Conservation (phyloP, 2,329 filamentous ascomycete genomes). For the Fragosphaeria purpurea region DNA sequence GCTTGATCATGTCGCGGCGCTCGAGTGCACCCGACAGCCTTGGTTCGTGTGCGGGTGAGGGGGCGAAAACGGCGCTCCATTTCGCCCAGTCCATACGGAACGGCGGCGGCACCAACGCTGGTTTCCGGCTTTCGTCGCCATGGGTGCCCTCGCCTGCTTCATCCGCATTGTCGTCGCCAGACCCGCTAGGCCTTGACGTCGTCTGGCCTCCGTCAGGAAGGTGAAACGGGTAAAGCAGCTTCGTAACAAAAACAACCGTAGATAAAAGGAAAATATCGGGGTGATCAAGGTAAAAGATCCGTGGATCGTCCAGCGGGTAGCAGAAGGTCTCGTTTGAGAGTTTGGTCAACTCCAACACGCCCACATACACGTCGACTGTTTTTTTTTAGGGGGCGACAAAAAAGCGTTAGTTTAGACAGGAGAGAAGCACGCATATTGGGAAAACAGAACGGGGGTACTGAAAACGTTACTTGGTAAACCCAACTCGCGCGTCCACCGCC, state of each 20-base stretch:
- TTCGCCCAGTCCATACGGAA: slow-evolving; percentile 60
- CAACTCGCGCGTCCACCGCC: slow-evolving; percentile 60
- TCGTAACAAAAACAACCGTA: slow-evolving; percentile 64
- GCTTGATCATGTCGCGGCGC: slow-evolving; percentile 18
- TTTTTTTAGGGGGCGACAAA: background rate
- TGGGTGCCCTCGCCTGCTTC: slow-evolving; percentile 6
- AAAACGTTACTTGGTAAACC: slow-evolving; percentile 57
- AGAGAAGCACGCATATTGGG: too few relatives aligned
- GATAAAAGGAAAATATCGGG: slow-evolving; percentile 69
- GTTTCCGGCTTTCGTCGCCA: slow-evolving; percentile 18
- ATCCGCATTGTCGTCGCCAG: slow-evolving; percentile 14
- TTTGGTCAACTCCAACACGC: slow-evolving; percentile 46
- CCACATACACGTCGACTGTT: slow-evolving; percentile 55
- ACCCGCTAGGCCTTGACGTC: background rate
- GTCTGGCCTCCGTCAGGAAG: slow-evolving; percentile 26
- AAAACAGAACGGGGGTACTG: too few relatives aligned
- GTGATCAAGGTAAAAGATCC: slow-evolving; percentile 43
- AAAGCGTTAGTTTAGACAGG: slow-evolving; percentile 1
- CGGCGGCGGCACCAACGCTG: slow-evolving; percentile 22
- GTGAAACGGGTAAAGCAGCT: slow-evolving; percentile 64
- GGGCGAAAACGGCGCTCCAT: slow-evolving; percentile 50
- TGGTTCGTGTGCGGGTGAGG: slow-evolving; percentile 13
- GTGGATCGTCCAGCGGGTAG: slow-evolving; percentile 39
- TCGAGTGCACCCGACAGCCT: slow-evolving; percentile 6
- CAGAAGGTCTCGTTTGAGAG: slow-evolving; percentile 43